phyloP scores from a whole-genome alignment of 371 early-diverging fungal species.

The Cladochytrium tenue region DNA sequence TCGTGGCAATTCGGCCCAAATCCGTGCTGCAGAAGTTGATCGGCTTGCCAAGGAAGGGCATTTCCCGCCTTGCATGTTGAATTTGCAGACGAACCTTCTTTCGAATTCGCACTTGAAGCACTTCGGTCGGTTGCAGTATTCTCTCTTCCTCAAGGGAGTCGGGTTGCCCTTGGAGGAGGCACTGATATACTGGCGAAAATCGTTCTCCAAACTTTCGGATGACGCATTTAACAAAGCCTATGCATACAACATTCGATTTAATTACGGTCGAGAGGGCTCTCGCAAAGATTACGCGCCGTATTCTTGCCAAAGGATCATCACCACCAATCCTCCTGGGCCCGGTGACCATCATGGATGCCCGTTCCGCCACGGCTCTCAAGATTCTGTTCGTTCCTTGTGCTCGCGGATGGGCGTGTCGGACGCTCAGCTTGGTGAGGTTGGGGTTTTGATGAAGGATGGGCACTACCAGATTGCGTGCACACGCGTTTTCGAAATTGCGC shows the following conservation, averaged over 20 bases:
- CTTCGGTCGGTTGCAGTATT: conserved; percentile 87
- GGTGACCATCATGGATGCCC: conserved; percentile 96
- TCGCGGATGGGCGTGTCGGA: conserved; percentile 56
- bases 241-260: conserved; percentile 95
- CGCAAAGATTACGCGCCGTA: conserved; percentile 90
- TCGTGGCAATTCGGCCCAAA: too few relatives aligned
- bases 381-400: conserved; percentile 63
- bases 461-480: conserved; percentile 96
- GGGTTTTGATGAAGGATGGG: conserved; percentile 63
- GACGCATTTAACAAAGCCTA: conserved; percentile 93
- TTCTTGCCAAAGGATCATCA: conserved; percentile 90
- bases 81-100: conserved; percentile 71
- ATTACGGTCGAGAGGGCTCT: conserved; percentile 97
- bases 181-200: conserved; percentile 85
- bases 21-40: conserved; percentile 31
- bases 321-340: conserved; percentile 68
- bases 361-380: conserved; percentile 77
- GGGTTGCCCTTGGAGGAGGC: conserved; percentile 91
- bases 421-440: conserved; percentile 63
- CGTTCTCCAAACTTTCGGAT: conserved; percentile 73
- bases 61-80: conserved; percentile 93
- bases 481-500: conserved; percentile 72
- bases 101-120: conserved; percentile 82
- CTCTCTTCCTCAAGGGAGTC: conserved; percentile 93
- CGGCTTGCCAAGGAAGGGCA: conserved; percentile 44